These are phyloP conservation scores for Phaeotremella fagi DNA, from an alignment of 768 basidiomycete species.

Conservation along the genomic window DNA sequence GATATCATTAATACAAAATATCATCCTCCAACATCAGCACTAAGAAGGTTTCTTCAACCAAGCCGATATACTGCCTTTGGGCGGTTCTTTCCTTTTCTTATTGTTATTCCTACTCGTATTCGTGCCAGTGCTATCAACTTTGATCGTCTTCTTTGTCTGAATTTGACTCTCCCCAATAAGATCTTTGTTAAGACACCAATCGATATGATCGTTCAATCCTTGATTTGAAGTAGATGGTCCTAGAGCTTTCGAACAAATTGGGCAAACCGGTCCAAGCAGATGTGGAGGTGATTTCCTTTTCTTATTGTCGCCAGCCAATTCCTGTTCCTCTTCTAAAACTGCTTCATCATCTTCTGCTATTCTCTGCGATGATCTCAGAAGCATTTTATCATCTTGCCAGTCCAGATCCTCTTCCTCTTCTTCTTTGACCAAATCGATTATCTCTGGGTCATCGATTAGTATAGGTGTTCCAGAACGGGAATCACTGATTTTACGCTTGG, in stretches of 20 bases:
- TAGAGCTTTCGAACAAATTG: constrained; percentile 63
- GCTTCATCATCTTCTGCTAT: neutral
- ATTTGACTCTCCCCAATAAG: constrained; percentile 56
- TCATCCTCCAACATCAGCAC: too few species aligned
- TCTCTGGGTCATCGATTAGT: constrained; percentile 11
- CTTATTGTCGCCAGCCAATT: neutral
- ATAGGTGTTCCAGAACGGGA: constrained; percentile 4
- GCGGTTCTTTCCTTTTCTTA: constrained; percentile 9
- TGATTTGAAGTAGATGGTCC: constrained; percentile 61
- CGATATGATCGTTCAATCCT: constrained; percentile 78
- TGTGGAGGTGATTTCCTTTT: constrained; percentile 13
- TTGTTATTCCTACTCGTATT: constrained; percentile 2
- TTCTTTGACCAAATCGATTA: constrained; percentile 13
- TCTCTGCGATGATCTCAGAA: neutral
- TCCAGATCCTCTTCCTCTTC: constrained; percentile 12
- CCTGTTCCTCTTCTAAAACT: neutral
- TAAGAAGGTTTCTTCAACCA: too few species aligned
- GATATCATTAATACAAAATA: too few species aligned
- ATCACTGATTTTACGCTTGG: too few species aligned
- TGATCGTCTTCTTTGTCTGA: constrained; percentile 12
- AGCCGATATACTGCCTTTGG: constrained; percentile 19
- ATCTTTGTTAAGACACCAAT: constrained; percentile 76
- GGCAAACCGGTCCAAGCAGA: constrained; percentile 56
- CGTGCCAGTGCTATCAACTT: neutral
- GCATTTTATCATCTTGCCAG: neutral